Percentiles rank a stretch among this genome's conserved stretches.
Conservation (phyloP, 306 rosid species). For the Acacia confusa region DNA sequence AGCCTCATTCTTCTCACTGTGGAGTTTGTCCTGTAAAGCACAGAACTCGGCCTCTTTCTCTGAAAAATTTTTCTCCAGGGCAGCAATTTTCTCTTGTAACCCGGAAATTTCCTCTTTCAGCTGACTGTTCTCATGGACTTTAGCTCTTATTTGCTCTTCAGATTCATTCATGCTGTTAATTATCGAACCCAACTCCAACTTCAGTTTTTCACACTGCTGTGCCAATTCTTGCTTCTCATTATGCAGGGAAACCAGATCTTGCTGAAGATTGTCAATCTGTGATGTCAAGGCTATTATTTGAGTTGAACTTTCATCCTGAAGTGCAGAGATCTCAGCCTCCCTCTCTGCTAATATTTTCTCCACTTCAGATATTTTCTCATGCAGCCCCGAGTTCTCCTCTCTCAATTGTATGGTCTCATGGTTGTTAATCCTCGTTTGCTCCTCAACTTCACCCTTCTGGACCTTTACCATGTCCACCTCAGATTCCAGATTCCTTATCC, state of each 20-base stretch:
- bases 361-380: slow-evolving; percentile 31
- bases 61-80: slow-evolving; percentile 49
- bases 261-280: slow-evolving; percentile 51
- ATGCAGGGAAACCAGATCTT: slow-evolving; percentile 56
- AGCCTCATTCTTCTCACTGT: slow-evolving; percentile 51
- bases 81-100: slow-evolving; percentile 36
- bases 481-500: slow-evolving; percentile 48
- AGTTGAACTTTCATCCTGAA: slow-evolving; percentile 38
- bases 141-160: slow-evolving; percentile 48
- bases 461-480: slow-evolving; percentile 37
- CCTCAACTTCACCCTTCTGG: slow-evolving; percentile 49
- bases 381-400: slow-evolving; percentile 46
- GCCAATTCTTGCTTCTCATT: slow-evolving; percentile 42
- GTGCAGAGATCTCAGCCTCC: slow-evolving; percentile 31
- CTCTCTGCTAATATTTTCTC: slow-evolving; percentile 42
- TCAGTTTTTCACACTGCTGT: slow-evolving; percentile 45
- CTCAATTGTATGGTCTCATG: slow-evolving; percentile 41
- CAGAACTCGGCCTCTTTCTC: slow-evolving; percentile 55
- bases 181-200: slow-evolving; percentile 46
- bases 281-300: slow-evolving; percentile 24
- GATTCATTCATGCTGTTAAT: slow-evolving; percentile 43
- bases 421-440: slow-evolving; percentile 38
- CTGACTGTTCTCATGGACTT: slow-evolving; percentile 40
- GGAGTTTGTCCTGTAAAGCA: slow-evolving; percentile 48
- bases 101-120: slow-evolving; percentile 47